Evolutionary conservation across 306 rosid species (phyloP).

Genomic region (Vigna angularis): DNA sequence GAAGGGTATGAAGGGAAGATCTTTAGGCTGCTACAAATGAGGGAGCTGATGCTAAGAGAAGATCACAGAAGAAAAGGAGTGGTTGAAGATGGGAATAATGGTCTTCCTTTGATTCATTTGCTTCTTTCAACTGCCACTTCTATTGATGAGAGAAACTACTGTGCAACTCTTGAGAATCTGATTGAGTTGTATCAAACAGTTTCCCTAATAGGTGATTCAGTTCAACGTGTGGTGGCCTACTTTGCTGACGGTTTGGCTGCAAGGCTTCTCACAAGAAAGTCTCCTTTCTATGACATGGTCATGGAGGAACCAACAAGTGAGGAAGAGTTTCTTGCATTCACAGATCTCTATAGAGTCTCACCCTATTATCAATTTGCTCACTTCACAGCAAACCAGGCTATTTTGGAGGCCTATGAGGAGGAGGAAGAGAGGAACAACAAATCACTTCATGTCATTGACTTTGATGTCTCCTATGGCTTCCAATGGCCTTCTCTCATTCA

Average conservation of each 20-base stretch:
- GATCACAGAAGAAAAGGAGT: conserved; percentile 41
- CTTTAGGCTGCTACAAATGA: conserved; percentile 64
- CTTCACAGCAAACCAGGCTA: conserved; percentile 76
- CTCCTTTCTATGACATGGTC: conserved; percentile 67
- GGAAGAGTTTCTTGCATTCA: conserved; percentile 63
- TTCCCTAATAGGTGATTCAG: conserved; percentile 60
- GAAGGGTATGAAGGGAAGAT: conserved; percentile 65
- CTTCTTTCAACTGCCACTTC: conserved; percentile 63
- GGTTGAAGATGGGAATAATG: conserved; percentile 41
- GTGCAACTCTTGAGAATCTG: conserved; percentile 55
- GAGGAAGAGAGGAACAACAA: conserved; percentile 58
- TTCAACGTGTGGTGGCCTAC: conserved; percentile 66
- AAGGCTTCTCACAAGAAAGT: conserved; percentile 57
- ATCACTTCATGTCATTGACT: conserved; percentile 63
- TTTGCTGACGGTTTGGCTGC: conserved; percentile 68
- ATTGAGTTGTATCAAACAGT: conserved; percentile 49
- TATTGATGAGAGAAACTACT: conserved; percentile 44
- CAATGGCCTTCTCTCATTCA: conserved; percentile 83
- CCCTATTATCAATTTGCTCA: conserved; percentile 81
- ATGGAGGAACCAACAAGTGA: conserved; percentile 61
- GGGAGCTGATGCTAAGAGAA: conserved; percentile 66
- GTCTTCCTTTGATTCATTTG: conserved; percentile 64
- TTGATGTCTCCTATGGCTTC: conserved; percentile 68
- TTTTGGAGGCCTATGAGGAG: conserved; percentile 64
- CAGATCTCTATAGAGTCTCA: conserved; percentile 61